Base-by-base conservation (phyloP, 108 stramenopile species). In the Asterionellopsis glacialis region DNA sequence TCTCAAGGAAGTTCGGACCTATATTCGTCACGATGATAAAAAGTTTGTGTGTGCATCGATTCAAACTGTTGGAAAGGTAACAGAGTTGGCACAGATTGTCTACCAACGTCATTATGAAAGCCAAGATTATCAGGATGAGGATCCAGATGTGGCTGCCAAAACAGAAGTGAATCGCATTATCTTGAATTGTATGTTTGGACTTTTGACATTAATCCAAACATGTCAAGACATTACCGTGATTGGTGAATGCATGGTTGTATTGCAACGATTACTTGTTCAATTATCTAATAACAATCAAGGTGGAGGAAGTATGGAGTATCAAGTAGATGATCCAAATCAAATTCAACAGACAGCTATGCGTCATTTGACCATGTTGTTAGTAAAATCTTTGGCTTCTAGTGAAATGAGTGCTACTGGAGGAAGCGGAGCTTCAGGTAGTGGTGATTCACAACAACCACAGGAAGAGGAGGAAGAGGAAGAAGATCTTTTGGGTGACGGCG, bases 1-100 rank as follows among this genome's bases (percentile, higher is more conserved):
- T 0, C 83, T 99, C 56, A 67, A 84, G 7, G 99, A 99, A 80
- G 72, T 98, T 41, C 72, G 89, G 57, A 83, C 87, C 1, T 98
- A 99, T 63, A 83, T 97, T 50, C 83, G 86, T 19, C 89, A 94
- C 70, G 60, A 75, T 55, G 76, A 82, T 51, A 94, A 91, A 65
- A 49, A 57, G 7, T 99, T 99, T 69, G 96, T 89, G 25, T 76
- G 82, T 48, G 88, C 92, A 7, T 56, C 92, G n/a, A 84, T 97
- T 57, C 81, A 82, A 23, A 93, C 96, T 5, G 94, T 97, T 7
- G 97, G 92, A 28, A 76, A 87, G 21, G 76, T 98, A 7, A 91
- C 77, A 0, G 80, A 95, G 67, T 50, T 93, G 54, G 74, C 88
- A 41, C 87, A 87, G 53, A 67, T 91, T 66, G 80, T 91, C 18